Evolutionary conservation across 495 filamentous ascomycete species (phyloP), one percentile per base, ranked within the genome.

Genomic region (Schizothecium vesticola): DNA sequence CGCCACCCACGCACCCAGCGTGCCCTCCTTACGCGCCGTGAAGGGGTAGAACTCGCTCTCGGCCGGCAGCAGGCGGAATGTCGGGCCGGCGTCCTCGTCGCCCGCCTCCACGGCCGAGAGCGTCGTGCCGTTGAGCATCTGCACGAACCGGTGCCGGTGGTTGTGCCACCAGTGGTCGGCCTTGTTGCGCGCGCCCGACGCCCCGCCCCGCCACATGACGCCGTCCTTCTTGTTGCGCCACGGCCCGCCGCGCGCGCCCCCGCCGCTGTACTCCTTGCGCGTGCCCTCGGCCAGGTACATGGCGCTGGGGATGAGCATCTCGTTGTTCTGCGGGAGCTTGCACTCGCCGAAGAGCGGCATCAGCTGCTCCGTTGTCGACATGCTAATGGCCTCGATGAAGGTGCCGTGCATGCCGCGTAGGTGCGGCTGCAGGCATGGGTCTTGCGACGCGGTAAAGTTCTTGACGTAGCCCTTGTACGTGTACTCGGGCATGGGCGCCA

Each of bases 231-330:
- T 92, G 19, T 82, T 59, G 1, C 72, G 73, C 90, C 90, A 90
- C 16, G 75, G 61, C 12, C 78, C 77, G 36, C 86, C 85, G 29
- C 83, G 80, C 11, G 76, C 71, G 28, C 77, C 73, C 64, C 84
- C 83, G 63, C 86, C 86, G 11, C 81, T 80, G 78, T 90, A 92
- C 63, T 71, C 70, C 24, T 62, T 67, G 51, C 87, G 82, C 56
- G 78, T 72, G 63, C 91, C 85, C 9, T 87, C 77, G 59, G 84
- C 83, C 77, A 88, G 88, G 75, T 92, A 91, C 86, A 90, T 90
- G 66, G 90, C 86, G 1, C 88, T 86, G 2, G 91, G 91, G 69
- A 94, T 86, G n/a, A 93, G 82, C 65, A 93, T 89, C 70, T 93
- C 91, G 74, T 91, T 92, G 77, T 92, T 93, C 59, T 87, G 84